Base-by-base conservation (phyloP, 805 yeast species). In the Saccharomycopsis fibuligera region DNA sequence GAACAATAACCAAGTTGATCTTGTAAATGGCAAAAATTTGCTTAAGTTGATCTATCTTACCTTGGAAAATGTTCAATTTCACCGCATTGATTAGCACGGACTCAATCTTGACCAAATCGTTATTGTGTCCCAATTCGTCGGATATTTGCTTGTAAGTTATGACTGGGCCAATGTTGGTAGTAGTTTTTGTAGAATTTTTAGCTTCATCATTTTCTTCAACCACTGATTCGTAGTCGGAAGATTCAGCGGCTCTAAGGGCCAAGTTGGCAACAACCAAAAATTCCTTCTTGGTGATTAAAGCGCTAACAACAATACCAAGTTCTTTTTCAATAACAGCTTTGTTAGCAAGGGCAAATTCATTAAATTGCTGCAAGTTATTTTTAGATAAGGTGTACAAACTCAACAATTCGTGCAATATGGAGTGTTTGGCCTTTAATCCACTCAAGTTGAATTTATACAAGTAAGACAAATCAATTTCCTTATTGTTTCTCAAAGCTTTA, bases 161-260 rank as follows among this genome's bases (percentile, higher is more conserved):
- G 16, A 41, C 27, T 25, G 55, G 55, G 12, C 40, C 48, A 40
- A 43, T 31, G 41, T 47, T 49, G 12, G 41, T 5, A n/a, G 30
- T 14, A 10, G 12, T 47, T 17, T 41, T 17, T n/a, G n/a, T n/a
- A 22, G 17, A n/a, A 9, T 44, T 45, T 10, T 44, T 41, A 3
- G 48, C 51, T 8, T 36, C 30, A 9, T 45, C 41, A 21, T 57
- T 59, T 4, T 31, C 48, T 9, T 44, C 48, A n/a, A 45, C 50
- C 14, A 44, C 41, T 31, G 55, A 51, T 41, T 59, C 57, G 52
- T 62, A 61, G 14, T 66, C 66, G 33, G 44, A 56, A 19, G 59
- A 56, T 48, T 58, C 63, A 24, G 67, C 68, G 17, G 64, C 53
- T 31, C 39, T 45, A 30, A 52, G 37, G 3, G 55, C 48, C 41